These are phyloP conservation scores for Plasmodium relictum DNA, from an alignment of 169 alveolate species.

Conservation along the genomic window DNA sequence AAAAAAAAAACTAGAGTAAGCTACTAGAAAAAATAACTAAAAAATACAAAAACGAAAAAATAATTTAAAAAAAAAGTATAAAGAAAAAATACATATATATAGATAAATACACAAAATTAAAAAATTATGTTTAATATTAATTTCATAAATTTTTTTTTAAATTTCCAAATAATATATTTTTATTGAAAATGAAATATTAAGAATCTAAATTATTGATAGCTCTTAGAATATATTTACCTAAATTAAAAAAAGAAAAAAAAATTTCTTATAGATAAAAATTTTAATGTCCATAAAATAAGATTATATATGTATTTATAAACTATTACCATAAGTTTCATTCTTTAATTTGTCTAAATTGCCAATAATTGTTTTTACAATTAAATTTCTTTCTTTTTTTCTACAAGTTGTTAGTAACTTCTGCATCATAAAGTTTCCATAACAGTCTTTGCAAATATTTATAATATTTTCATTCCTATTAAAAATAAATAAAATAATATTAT, in stretches of 20 bases:
- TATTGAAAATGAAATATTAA: neutral
- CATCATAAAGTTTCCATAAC: conserved; percentile 75
- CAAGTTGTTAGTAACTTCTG: conserved; percentile 65
- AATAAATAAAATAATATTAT: neutral
- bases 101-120: no score
- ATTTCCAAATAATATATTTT: no score
- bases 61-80: no score
- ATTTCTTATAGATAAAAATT: neutral
- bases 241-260: neutral
- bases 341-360: conserved; percentile 49
- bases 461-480: conserved; percentile 51
- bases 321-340: conserved; percentile 64
- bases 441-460: conserved; percentile 69
- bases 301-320: neutral
- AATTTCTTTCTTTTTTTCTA: conserved; percentile 35
- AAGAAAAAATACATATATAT: no score
- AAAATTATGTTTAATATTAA: no score
- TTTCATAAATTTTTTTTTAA: no score
- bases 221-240: conserved; percentile 70
- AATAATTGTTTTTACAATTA: conserved; percentile 32
- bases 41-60: no score
- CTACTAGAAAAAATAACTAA: no score
- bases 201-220: conserved; percentile 66
- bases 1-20: no score
- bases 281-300: neutral